A percentile compares a stretch with the other conserved stretches of the same genome.
Evolutionary conservation across 352 stramenopile species (phyloP).

Genomic region (Pythium aristosporum): DNA sequence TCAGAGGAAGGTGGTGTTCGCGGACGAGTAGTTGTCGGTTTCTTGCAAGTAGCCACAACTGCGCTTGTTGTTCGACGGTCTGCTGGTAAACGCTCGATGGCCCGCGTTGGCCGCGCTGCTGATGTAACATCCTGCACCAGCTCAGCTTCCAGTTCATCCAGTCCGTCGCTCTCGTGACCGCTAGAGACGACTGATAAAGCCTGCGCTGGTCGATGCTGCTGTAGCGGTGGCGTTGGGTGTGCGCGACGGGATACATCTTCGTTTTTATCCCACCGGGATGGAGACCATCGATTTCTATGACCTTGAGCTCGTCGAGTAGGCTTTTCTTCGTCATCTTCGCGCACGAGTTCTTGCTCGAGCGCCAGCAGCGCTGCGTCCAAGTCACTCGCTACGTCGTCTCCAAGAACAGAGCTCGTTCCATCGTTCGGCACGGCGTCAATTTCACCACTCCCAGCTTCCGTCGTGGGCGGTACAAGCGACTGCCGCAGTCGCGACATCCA

Average conservation of each 20-base stretch:
- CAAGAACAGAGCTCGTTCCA: background rate
- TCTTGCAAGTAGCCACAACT: background rate
- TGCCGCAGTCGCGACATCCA: conserved; percentile 7
- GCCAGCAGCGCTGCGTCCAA: conserved; percentile 17
- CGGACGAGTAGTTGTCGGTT: background rate
- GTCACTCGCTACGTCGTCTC: conserved; percentile 2
- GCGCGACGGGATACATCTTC: background rate
- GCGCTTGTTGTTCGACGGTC: background rate
- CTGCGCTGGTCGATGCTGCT: background rate
- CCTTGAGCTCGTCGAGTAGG: background rate
- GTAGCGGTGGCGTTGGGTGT: background rate
- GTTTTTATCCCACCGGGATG: background rate
- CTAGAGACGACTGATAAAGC: conserved; percentile 29
- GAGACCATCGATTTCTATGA: background rate
- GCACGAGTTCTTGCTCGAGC: conserved; percentile 20
- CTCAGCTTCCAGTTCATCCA: conserved; percentile 54
- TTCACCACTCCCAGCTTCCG: background rate
- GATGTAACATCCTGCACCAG: conserved; percentile 18
- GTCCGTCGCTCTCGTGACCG: conserved; percentile 19
- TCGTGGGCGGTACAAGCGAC: background rate
- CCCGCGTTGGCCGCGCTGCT: background rate
- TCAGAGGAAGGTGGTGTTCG: background rate
- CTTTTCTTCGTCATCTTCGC: background rate
- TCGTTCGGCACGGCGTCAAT: background rate
- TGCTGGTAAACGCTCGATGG: background rate